These are phyloP conservation scores for Nothophaeocryptopus gaeumannii DNA, from an alignment of 2,329 filamentous ascomycete genomes.

Conservation along the genomic window DNA sequence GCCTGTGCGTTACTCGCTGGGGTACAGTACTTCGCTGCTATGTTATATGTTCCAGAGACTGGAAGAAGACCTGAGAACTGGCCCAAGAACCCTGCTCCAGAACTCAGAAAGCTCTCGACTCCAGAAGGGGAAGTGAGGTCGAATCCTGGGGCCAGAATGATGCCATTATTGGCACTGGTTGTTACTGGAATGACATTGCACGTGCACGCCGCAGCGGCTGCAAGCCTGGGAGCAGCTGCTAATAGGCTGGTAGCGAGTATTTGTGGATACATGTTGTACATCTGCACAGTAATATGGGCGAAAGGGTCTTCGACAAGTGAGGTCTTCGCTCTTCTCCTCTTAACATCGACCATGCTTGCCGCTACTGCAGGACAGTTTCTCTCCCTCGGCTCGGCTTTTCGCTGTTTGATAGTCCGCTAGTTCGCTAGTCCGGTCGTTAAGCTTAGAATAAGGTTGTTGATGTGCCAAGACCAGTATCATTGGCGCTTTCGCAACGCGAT, in stretches of 20 bases:
- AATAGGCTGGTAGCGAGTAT: background rate
- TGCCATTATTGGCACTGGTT: conserved; percentile 13
- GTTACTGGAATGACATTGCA: conserved; percentile 11
- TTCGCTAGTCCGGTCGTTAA: background rate
- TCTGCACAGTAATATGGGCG: background rate
- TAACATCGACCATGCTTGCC: too few species aligned
- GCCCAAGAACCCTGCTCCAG: conserved; percentile 18
- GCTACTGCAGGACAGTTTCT: too few species aligned
- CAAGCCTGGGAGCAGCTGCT: conserved; percentile 5
- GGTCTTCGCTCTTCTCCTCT: too few species aligned
- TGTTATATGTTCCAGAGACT: conserved; percentile 15
- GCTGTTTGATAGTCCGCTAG: background rate
- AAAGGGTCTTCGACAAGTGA: too few species aligned
- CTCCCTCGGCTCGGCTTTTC: background rate
- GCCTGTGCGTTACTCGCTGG: conserved; percentile 7
- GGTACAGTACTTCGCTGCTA: conserved; percentile 18
- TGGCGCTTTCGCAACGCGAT: too few species aligned
- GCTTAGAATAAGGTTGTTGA: background rate
- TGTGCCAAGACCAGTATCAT: too few species aligned
- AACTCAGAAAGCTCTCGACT: conserved; percentile 16
- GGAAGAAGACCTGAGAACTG: conserved; percentile 13
- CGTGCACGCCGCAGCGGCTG: conserved; percentile 12
- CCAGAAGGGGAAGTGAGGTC: conserved; percentile 16
- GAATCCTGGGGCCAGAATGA: conserved; percentile 10
- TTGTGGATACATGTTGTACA: conserved; percentile 2